These are phyloP conservation scores for Cercospora zeae-maydis DNA, from an alignment of 2,329 filamentous ascomycete genomes.

Conservation along the genomic window DNA sequence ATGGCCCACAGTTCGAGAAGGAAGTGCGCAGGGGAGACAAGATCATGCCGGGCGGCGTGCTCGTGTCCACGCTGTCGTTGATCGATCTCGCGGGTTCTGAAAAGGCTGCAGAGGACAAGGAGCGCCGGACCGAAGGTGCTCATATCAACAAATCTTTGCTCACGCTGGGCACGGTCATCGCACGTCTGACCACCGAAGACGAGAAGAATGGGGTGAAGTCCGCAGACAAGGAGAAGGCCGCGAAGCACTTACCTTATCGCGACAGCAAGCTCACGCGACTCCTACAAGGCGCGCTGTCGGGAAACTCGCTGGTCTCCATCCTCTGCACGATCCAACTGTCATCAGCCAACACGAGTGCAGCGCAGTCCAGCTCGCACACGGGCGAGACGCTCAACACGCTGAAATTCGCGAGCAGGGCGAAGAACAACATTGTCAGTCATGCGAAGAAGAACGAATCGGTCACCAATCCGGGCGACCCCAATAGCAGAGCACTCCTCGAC, in stretches of 20 bases:
- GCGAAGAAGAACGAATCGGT: conserved; percentile 91
- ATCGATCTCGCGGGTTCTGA: conserved; percentile 97
- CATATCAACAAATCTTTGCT: conserved; percentile 98
- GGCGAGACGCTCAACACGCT: conserved; percentile 91
- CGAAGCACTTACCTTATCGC: conserved; percentile 88
- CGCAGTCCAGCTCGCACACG: conserved; percentile 69
- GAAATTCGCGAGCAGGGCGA: conserved; percentile 93
- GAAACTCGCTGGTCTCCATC: conserved; percentile 92
- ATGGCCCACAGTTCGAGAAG: conserved; percentile 40
- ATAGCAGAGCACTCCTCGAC: conserved; percentile 81
- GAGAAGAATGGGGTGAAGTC: conserved; percentile 59
- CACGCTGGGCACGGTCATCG: conserved; percentile 92
- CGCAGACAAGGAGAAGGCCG: conserved; percentile 63
- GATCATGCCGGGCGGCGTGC: conserved; percentile 78
- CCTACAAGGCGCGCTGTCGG: conserved; percentile 86
- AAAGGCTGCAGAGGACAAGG: conserved; percentile 91
- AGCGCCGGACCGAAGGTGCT: conserved; percentile 86
- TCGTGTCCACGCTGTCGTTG: conserved; percentile 89
- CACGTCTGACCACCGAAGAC: conserved; percentile 82
- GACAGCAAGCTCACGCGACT: conserved; percentile 96
- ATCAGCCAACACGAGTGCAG: conserved; percentile 63
- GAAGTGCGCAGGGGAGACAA: conserved; percentile 60
- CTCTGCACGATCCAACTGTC: conserved; percentile 93
- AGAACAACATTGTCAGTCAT: conserved; percentile 97
- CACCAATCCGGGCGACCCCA: conserved; percentile 71